A percentile compares a stretch with the other conserved stretches of the same genome.
Evolutionary conservation across 2,329 filamentous ascomycete genomes (phyloP).

Genomic region (Shiraia sp.): DNA sequence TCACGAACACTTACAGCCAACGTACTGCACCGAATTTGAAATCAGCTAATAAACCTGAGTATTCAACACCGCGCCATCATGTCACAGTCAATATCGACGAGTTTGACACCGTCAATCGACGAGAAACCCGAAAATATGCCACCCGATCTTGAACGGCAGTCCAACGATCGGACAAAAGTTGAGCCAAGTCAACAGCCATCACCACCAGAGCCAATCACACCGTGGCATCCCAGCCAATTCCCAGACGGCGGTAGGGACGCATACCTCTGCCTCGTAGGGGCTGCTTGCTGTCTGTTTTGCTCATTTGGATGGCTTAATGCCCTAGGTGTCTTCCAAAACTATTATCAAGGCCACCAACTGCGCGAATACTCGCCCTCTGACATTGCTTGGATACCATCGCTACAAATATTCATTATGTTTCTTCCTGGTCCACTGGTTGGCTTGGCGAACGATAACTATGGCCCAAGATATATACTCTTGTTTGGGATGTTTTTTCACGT

Average conservation of each 20-base stretch:
- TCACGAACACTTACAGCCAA: no score
- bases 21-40: no score
- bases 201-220: slow-evolving; percentile 17
- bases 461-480: slow-evolving; percentile 60
- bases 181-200: slow-evolving; percentile 2
- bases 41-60: no score
- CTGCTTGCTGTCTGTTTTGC: slow-evolving; percentile 34
- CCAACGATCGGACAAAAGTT: slow-evolving; percentile 14
- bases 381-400: slow-evolving; percentile 53
- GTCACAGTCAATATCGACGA: slow-evolving; percentile 9
- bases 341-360: slow-evolving; percentile 51
- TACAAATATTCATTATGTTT: slow-evolving; percentile 56
- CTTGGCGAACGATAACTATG: slow-evolving; percentile 65
- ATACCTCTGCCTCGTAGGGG: slow-evolving; percentile 36
- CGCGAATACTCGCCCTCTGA: slow-evolving; percentile 42
- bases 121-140: slow-evolving; percentile 11
- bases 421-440: slow-evolving; percentile 64
- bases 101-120: slow-evolving; percentile 17
- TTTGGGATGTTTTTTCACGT: slow-evolving; percentile 60
- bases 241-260: slow-evolving; percentile 45
- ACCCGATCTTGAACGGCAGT: slow-evolving; percentile 19
- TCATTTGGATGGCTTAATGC: slow-evolving; percentile 51
- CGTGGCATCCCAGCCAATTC: slow-evolving; percentile 37
- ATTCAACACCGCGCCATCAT: no score
- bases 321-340: slow-evolving; percentile 52